Base-by-base conservation (phyloP, 2,329 filamentous ascomycete genomes). In the Grosmannia huntii region DNA sequence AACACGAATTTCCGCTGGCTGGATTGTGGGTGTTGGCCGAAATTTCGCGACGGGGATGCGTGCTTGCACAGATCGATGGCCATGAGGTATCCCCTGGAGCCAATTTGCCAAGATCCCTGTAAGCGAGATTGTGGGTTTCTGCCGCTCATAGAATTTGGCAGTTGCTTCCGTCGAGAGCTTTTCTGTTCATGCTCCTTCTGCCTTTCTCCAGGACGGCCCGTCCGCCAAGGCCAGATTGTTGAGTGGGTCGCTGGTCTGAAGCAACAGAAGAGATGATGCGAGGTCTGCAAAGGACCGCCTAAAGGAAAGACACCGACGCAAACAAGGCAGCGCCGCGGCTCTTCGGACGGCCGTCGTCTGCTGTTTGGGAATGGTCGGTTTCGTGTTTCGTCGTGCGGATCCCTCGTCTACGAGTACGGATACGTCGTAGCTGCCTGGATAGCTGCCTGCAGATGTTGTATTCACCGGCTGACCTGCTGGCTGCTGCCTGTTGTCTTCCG, bases 31-130 rank as follows among this genome's bases (percentile, higher is more conserved):
- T 23, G 38, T 9, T 19, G 50, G 25, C 19, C 23, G 56, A 60
- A 60, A 52, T 59, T 55, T 57, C 59, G 59, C 55, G 57, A 59
- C 41, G 6, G 41, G 41, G 41, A 44, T 44, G 19, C 41, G 41
- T 44, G 5, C 19, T 44, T 44, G 41, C 16, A 21, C 41, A n/a
- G 41, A 44, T 44, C 41, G 51, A 16, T 23, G n/a, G 31, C 51
- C 28, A 53, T 53, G 51, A 38, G 51, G 11, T n/a, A 14, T 36
- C n/a, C 51, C 51, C 51, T 53, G 31, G 28, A 10, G 19, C 14
- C 51, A 53, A 53, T 53, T 53, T 53, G n/a, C 51, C 31, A 38
- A 9, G 4, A n/a, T n/a, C 49, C 53, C 21, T 5, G 53, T 53
- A 36, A 53, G 51, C 36, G 53, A 55, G 25, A 55, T 55, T 41